Evolutionary conservation across 2,329 filamentous ascomycete species (phyloP).

Genomic region (Fonsecaea pedrosoi): DNA sequence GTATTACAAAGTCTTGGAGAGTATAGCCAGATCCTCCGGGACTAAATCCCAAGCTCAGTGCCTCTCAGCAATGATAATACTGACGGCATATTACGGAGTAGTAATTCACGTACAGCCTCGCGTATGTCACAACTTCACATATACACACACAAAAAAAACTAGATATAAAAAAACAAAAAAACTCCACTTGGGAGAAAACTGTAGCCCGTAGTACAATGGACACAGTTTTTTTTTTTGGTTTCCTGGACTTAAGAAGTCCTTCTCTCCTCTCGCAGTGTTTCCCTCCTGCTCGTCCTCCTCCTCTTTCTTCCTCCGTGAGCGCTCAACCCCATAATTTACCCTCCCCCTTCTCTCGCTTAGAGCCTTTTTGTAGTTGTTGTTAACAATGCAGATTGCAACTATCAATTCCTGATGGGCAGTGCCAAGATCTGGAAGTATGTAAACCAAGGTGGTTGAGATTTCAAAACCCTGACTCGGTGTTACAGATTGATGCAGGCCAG

Average conservation of each 20-base stretch:
- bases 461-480: background rate
- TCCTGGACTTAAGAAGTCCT: background rate
- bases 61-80: no score
- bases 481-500: background rate
- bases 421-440: background rate
- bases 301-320: constrained; percentile 14
- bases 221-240: background rate
- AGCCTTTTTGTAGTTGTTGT: background rate
- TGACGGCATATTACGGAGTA: no score
- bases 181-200: no score
- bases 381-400: background rate
- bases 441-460: background rate
- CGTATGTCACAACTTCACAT: no score
- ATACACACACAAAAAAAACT: no score
- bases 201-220: no score
- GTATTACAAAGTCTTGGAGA: no score
- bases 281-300: constrained; percentile 9
- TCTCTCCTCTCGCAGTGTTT: background rate
- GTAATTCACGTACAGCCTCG: no score
- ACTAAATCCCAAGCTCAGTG: no score
- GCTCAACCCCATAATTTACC: constrained; percentile 4
- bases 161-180: no score
- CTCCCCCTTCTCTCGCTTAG: background rate
- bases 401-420: background rate
- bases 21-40: no score